A percentile compares a stretch with the other conserved stretches of the same genome.
These are phyloP conservation scores for Eutrema heterophyllum DNA, from an alignment of 345 rosid genomes.

Conservation along the genomic window DNA sequence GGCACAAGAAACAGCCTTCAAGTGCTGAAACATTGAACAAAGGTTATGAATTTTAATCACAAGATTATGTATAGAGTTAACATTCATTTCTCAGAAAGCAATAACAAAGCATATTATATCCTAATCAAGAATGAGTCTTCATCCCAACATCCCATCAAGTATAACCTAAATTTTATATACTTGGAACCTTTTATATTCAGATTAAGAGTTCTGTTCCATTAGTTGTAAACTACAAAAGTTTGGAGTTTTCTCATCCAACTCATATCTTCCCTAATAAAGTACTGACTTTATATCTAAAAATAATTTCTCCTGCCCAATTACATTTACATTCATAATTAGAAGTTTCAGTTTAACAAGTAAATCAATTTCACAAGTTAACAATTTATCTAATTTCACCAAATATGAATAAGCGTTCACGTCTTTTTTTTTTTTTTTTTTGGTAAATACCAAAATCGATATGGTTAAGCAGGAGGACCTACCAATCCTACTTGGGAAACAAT, in stretches of 20 bases:
- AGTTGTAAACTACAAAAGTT: background rate
- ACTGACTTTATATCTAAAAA: background rate
- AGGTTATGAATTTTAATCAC: background rate
- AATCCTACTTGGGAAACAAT: constrained; percentile 26
- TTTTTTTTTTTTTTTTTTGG: background rate
- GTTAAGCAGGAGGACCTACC: constrained; percentile 27
- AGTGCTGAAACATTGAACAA: constrained; percentile 39
- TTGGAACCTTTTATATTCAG: background rate
- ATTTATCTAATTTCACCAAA: constrained; percentile 24
- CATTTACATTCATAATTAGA: constrained; percentile 7
- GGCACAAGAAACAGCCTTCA: constrained; percentile 49
- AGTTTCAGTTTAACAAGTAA: constrained; percentile 15
- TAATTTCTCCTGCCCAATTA: background rate
- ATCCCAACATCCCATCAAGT: background rate
- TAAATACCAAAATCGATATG: constrained; percentile 21
- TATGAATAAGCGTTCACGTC: constrained; percentile 22
- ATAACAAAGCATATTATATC: background rate
- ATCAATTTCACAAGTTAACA: constrained; percentile 12
- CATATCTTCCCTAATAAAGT: background rate
- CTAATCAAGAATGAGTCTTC: background rate
- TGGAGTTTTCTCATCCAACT: constrained; percentile 19
- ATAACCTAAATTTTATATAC: background rate
- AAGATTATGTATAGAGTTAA: background rate
- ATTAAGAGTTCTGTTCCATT: background rate
- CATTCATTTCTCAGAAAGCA: background rate